Evolutionary conservation across 2,329 filamentous ascomycete species (phyloP).

Genomic region (Lecanicillium sp.): DNA sequence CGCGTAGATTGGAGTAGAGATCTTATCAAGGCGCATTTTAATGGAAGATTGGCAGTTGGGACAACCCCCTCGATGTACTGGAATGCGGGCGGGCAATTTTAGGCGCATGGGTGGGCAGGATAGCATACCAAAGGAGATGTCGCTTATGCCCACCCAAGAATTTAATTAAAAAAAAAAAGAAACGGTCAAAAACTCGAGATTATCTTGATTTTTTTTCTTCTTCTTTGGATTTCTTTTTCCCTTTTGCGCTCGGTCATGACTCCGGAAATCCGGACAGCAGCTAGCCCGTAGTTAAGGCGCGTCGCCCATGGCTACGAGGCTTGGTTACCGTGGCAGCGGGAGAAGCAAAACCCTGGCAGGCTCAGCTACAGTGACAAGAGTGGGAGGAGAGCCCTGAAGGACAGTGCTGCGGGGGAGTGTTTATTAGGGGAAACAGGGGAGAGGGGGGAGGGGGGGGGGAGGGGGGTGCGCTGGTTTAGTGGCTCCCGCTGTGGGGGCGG

Average conservation of each 20-base stretch:
- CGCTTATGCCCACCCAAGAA: too few relatives aligned
- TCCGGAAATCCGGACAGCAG: too few relatives aligned
- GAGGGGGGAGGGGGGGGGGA: not conserved
- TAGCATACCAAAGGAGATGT: too few relatives aligned
- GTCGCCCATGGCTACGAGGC: conserved; percentile 12
- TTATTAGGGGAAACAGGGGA: not conserved
- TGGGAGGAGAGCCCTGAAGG: not conserved
- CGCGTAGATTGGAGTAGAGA: too few relatives aligned
- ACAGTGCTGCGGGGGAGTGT: not conserved
- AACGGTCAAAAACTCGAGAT: too few relatives aligned
- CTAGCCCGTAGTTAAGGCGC: not conserved
- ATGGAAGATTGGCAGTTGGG: not conserved
- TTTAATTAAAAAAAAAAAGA: too few relatives aligned
- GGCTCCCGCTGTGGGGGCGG: not conserved
- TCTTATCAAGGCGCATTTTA: not conserved
- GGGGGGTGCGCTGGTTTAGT: not conserved
- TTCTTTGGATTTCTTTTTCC: not conserved
- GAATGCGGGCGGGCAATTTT: conserved; percentile 2
- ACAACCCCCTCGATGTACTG: not conserved
- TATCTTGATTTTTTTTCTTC: not conserved
- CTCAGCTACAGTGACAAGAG: too few relatives aligned
- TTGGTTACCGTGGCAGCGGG: conserved; percentile 12
- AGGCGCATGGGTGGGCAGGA: too few relatives aligned
- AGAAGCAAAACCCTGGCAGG: too few relatives aligned
- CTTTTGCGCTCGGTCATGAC: too few relatives aligned